These are phyloP conservation scores for Penicillium sp. DNA, from an alignment of 2,329 filamentous ascomycete genomes.

Conservation along the genomic window DNA sequence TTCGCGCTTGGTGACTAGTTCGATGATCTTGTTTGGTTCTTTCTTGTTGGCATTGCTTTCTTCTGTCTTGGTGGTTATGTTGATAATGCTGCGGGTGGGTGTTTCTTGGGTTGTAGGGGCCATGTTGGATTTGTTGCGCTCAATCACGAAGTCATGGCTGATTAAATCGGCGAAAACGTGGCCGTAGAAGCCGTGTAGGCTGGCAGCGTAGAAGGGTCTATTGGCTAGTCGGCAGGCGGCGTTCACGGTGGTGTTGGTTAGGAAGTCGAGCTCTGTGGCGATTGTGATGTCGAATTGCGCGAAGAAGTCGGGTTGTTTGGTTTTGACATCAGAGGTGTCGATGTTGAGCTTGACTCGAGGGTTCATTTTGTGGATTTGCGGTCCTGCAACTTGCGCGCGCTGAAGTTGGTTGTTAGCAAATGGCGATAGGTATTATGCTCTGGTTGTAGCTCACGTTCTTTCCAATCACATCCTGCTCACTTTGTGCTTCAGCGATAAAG, in stretches of 20 bases:
- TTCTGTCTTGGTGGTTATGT: slow-evolving; percentile 66
- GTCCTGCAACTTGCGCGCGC: slow-evolving; percentile 75
- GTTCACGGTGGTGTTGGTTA: slow-evolving; percentile 75
- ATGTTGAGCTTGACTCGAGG: slow-evolving; percentile 76
- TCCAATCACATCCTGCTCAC: slow-evolving; percentile 45
- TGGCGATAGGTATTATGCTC: background rate
- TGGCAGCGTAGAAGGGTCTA: slow-evolving; percentile 84
- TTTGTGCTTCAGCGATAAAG: slow-evolving; percentile 68
- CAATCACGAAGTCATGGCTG: slow-evolving; percentile 82
- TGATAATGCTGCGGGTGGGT: slow-evolving; percentile 71
- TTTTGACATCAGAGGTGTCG: slow-evolving; percentile 65
- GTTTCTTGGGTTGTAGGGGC: slow-evolving; percentile 65
- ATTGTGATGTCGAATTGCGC: slow-evolving; percentile 79
- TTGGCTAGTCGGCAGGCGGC: slow-evolving; percentile 75
- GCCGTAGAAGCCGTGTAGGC: slow-evolving; percentile 84
- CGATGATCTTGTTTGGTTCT: slow-evolving; percentile 69
- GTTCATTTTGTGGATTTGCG: slow-evolving; percentile 81
- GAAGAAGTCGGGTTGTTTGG: slow-evolving; percentile 73
- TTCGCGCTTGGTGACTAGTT: slow-evolving; percentile 89
- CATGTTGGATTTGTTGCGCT: slow-evolving; percentile 78
- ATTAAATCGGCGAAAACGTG: slow-evolving; percentile 94
- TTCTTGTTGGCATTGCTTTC: slow-evolving; percentile 73
- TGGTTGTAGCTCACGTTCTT: slow-evolving; percentile 57
- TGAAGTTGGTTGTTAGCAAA: slow-evolving; percentile 28
- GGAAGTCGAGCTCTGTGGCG: slow-evolving; percentile 79